phyloP scores from a whole-genome alignment of 768 basidiomycete genomes.

The Coprinellus aureogranulatus region DNA sequence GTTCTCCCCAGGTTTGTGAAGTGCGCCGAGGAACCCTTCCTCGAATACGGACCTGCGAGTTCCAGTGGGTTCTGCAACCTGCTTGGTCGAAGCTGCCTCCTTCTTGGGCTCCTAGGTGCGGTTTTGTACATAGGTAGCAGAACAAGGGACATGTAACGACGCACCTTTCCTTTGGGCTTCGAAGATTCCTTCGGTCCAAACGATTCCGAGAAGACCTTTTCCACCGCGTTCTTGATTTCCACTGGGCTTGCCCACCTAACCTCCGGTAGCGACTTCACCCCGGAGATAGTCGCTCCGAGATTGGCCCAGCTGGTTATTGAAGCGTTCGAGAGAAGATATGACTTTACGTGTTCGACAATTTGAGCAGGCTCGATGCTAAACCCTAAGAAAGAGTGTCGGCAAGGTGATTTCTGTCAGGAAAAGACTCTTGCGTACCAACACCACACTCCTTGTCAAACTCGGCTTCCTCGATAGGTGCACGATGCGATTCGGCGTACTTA shows the following conservation, averaged over 20 bases:
- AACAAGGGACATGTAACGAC: no score
- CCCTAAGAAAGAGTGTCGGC: constrained; percentile 47
- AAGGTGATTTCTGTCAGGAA: no score
- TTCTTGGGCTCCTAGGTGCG: constrained; percentile 50
- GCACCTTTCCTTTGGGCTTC: constrained; percentile 67
- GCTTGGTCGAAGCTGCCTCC: constrained; percentile 29
- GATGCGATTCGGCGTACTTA: constrained; percentile 67
- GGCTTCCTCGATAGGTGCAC: constrained; percentile 57
- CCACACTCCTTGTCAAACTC: constrained; percentile 82
- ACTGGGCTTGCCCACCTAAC: constrained; percentile 83
- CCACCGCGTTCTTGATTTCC: constrained; percentile 80
- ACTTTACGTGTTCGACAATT: constrained; percentile 51
- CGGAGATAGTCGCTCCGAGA: constrained; percentile 65
- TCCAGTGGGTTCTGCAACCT: constrained; percentile 31
- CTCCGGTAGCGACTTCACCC: constrained; percentile 56
- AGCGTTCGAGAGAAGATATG: constrained; percentile 55
- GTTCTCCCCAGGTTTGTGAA: constrained; percentile 94
- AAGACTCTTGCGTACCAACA: constrained; percentile 62
- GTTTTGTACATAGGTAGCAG: no score
- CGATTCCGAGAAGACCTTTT: constrained; percentile 58
- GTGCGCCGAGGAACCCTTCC: constrained; percentile 88
- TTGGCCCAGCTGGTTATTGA: constrained; percentile 68
- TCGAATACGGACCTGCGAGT: constrained; percentile 75
- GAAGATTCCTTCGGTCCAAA: constrained; percentile 73
- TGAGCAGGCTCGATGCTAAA: constrained; percentile 72